These are phyloP conservation scores for Potentilla sterilis DNA, from an alignment of 306 rosid genomes.

Conservation along the genomic window DNA sequence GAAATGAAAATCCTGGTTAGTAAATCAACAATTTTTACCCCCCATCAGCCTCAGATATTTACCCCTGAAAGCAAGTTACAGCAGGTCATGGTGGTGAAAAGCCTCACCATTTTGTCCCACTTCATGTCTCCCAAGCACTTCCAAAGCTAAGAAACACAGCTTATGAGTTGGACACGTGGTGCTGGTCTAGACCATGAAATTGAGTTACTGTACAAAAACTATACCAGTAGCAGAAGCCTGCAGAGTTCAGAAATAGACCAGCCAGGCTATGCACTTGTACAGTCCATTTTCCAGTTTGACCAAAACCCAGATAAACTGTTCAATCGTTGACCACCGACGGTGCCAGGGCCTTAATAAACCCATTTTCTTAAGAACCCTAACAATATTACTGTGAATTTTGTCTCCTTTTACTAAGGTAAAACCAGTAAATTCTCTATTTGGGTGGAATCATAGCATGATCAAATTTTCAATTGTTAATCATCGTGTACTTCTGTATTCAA, in stretches of 20 bases:
- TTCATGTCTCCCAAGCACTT: background rate
- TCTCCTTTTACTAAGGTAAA: background rate
- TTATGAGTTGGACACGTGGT: background rate
- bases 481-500: background rate
- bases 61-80: background rate
- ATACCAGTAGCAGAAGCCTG: constrained; percentile 4
- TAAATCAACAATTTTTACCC: background rate
- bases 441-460: background rate
- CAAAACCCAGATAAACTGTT: background rate
- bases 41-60: background rate
- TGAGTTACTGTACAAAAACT: background rate
- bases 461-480: background rate
- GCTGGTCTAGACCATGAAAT: background rate
- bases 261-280: background rate
- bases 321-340: constrained; percentile 17
- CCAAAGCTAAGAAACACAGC: background rate
- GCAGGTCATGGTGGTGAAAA: background rate
- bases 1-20: background rate
- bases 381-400: background rate
- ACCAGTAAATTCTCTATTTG: background rate
- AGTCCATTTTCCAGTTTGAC: constrained; percentile 4
- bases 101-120: background rate
- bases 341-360: background rate
- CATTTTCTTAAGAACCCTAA: background rate
- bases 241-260: constrained; percentile 10